Evolutionary conservation across 1,284 basidiomycete genomes (phyloP).

Genomic region (Takashimella tepidaria): DNA sequence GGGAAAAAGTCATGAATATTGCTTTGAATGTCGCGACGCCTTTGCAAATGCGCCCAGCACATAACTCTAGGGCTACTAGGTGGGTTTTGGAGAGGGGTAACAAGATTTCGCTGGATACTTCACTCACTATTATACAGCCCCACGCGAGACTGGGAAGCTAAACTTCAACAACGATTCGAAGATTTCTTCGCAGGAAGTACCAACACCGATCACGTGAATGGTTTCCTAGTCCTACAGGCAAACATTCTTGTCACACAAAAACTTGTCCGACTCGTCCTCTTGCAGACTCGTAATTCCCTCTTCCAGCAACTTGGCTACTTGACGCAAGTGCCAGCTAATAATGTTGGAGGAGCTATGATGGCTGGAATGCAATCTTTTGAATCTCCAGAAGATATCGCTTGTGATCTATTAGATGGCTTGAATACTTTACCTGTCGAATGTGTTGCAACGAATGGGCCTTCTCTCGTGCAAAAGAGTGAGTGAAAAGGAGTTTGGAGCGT

Average conservation of each 20-base stretch:
- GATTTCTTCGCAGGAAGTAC: constrained; percentile 29
- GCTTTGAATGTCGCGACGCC: constrained; percentile 22
- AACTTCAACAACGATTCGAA: constrained; percentile 28
- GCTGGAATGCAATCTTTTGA: constrained; percentile 26
- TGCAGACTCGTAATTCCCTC: constrained; percentile 34
- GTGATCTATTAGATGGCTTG: constrained; percentile 38
- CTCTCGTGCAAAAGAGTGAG: constrained; percentile 40
- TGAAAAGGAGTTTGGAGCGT: background rate
- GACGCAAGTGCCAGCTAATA: constrained; percentile 31
- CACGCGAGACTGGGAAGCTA: constrained; percentile 35
- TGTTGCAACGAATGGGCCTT: constrained; percentile 40
- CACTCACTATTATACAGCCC: constrained; percentile 12
- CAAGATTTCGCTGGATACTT: background rate
- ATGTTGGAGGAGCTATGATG: constrained; percentile 14
- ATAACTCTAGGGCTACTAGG: constrained; percentile 28
- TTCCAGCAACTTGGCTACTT: constrained; percentile 27
- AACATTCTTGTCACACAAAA: constrained; percentile 44
- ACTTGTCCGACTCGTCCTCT: constrained; percentile 34
- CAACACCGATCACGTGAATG: constrained; percentile 26
- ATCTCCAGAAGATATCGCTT: constrained; percentile 36
- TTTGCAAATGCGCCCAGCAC: constrained; percentile 24
- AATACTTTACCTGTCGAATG: constrained; percentile 38
- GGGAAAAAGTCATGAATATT: constrained; percentile 25
- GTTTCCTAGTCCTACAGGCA: constrained; percentile 38
- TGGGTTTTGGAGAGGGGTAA: constrained; percentile 7